These are phyloP conservation scores for Phytophthora meadii DNA, from an alignment of 352 stramenopile species.

Conservation along the genomic window DNA sequence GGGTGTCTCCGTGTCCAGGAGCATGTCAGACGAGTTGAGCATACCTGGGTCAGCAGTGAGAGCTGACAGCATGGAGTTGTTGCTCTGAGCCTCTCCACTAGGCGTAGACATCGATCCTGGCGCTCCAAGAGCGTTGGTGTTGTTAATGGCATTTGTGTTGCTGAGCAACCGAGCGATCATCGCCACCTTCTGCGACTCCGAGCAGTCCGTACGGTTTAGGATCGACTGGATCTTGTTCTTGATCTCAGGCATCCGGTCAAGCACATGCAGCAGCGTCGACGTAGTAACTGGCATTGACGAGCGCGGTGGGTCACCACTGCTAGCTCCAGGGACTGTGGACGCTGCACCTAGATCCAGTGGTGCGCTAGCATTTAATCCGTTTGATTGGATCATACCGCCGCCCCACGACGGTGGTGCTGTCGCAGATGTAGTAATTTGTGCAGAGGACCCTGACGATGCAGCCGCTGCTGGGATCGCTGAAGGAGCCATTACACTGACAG, in stretches of 20 bases:
- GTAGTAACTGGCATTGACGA: constrained; percentile 75
- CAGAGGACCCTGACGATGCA: constrained; percentile 11
- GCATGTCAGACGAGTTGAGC: constrained; percentile 41
- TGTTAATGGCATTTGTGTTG: constrained; percentile 85
- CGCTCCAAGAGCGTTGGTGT: constrained; percentile 33
- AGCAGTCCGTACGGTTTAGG: constrained; percentile 83
- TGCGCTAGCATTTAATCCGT: constrained; percentile 15
- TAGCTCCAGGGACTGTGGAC: background rate
- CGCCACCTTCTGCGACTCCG: constrained; percentile 88
- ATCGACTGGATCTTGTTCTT: constrained; percentile 92
- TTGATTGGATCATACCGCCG: constrained; percentile 37
- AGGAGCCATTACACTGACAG: constrained; percentile 17
- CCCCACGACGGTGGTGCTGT: constrained; percentile 39
- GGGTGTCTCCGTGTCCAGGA: constrained; percentile 55
- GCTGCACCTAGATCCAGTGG: constrained; percentile 27
- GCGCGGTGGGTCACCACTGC: constrained; percentile 21
- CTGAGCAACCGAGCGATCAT: constrained; percentile 89
- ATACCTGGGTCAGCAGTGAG: constrained; percentile 35
- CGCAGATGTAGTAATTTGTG: constrained; percentile 15
- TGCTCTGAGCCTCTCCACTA: constrained; percentile 13
- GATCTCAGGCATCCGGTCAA: constrained; percentile 90
- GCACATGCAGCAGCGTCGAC: constrained; percentile 78
- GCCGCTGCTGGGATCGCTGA: constrained; percentile 13
- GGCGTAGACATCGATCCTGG: constrained; percentile 1
- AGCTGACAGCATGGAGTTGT: constrained; percentile 33